Conservation (phyloP, 306 rosid genomes). For the Medicago truncatula region DNA sequence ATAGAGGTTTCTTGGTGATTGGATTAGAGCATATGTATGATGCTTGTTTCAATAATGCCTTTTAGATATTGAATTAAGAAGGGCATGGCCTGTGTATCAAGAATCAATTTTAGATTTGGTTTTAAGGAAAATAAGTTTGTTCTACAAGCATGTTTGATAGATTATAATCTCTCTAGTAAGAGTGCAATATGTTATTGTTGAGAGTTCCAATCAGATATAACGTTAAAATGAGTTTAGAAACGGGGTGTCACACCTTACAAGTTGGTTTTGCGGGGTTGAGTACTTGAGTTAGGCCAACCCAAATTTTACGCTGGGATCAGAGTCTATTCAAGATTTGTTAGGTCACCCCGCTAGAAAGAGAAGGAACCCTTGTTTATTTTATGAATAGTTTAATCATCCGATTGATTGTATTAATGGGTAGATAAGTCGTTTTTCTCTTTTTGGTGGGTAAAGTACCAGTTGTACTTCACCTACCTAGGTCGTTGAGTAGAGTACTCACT, state of each 20-base stretch:
- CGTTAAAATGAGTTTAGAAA: not conserved
- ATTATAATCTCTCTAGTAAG: conserved; percentile 10
- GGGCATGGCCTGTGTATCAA: not conserved
- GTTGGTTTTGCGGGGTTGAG: not conserved
- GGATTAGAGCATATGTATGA: conserved; percentile 8
- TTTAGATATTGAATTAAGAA: conserved; percentile 28
- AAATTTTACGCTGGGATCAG: not conserved
- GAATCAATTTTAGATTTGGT: conserved; percentile 7
- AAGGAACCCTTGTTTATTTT: too few species aligned
- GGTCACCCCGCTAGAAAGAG: conserved; percentile 32
- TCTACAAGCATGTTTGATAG: conserved; percentile 2
- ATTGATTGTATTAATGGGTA: too few species aligned
- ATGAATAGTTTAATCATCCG: too few species aligned
- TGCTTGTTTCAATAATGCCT: not conserved
- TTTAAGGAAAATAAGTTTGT: conserved; percentile 22
- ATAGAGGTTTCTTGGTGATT: conserved; percentile 13
- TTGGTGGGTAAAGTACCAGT: too few species aligned
- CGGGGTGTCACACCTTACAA: not conserved
- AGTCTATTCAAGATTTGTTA: not conserved
- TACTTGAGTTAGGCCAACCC: not conserved
- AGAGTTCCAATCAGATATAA: not conserved
- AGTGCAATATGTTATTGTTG: not conserved
- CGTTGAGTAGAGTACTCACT: not conserved
- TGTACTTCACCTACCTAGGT: not conserved
- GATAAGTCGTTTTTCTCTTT: too few species aligned